A percentile compares a stretch with the other conserved stretches of the same genome.
Conservation (phyloP, 495 filamentous ascomycete genomes). For the Annulohypoxylon maeteangense region DNA sequence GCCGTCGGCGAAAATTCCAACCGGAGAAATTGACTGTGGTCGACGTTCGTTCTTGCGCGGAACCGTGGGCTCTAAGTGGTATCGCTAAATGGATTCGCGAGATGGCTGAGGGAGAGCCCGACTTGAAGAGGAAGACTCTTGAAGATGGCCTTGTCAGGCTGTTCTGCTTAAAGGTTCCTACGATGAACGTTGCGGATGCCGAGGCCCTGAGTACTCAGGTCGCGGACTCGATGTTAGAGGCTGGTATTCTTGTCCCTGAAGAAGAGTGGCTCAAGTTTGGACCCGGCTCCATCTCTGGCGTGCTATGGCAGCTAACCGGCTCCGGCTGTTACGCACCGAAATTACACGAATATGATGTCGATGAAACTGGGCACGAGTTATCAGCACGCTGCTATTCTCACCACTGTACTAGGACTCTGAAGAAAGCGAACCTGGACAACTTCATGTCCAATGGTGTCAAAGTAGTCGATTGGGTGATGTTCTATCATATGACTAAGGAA, state of each 20-base stretch:
- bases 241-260: conserved; percentile 82
- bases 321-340: conserved; percentile 89
- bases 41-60: conserved; percentile 85
- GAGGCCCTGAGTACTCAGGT: conserved; percentile 85
- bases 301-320: conserved; percentile 93
- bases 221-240: conserved; percentile 81
- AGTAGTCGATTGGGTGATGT: conserved; percentile 87
- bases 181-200: conserved; percentile 98
- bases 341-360: conserved; percentile 76
- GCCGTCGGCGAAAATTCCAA: conserved; percentile 80
- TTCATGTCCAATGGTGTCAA: conserved; percentile 75
- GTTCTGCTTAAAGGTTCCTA: conserved; percentile 96
- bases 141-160: conserved; percentile 88
- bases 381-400: conserved; percentile 90
- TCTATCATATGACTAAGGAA: conserved; percentile 87
- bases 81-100: conserved; percentile 86
- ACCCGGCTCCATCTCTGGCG: conserved; percentile 77
- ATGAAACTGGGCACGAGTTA: conserved; percentile 50
- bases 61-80: conserved; percentile 95
- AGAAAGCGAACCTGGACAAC: conserved; percentile 87
- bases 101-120: conserved; percentile 83
- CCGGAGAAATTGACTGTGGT: conserved; percentile 84
- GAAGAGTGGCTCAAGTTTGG: conserved; percentile 99
- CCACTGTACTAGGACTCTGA: conserved; percentile 92
- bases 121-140: conserved; percentile 83